Evolutionary conservation across 2,329 filamentous ascomycete species (phyloP).

Genomic region (Colletotrichum melonis): DNA sequence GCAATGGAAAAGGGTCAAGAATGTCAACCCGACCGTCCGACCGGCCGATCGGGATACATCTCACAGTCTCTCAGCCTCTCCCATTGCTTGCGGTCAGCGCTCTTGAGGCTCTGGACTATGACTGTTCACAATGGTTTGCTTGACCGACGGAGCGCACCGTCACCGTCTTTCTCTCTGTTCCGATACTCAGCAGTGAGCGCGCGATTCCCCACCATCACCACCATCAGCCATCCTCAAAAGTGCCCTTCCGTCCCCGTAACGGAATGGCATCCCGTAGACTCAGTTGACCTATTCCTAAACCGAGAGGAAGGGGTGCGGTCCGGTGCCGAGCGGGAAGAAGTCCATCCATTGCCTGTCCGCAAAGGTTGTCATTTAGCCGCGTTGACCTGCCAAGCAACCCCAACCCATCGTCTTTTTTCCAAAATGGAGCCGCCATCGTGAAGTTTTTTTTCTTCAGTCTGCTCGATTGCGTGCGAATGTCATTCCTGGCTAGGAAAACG

Average conservation of each 20-base stretch:
- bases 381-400: not conserved
- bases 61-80: not conserved
- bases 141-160: slow-evolving; percentile 3
- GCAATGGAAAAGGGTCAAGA: not conserved
- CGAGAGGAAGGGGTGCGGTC: not conserved
- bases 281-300: not conserved
- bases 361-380: not conserved
- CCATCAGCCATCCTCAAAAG: not conserved
- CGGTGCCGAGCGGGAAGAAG: not conserved
- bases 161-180: not conserved
- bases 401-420: not conserved
- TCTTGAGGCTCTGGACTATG: not conserved
- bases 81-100: not conserved
- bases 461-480: slow-evolving; percentile 3
- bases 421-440: not conserved
- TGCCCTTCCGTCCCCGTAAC: not conserved
- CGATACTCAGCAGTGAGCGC: not conserved
- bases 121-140: not conserved
- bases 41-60: not conserved
- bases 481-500: not conserved
- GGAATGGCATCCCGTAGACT: not conserved
- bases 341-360: not conserved
- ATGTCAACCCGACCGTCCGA: not conserved
- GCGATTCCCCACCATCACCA: not conserved
- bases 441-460: not conserved